Conservation (phyloP, 2,329 filamentous ascomycete genomes). For the Calonectria henricotiae region DNA sequence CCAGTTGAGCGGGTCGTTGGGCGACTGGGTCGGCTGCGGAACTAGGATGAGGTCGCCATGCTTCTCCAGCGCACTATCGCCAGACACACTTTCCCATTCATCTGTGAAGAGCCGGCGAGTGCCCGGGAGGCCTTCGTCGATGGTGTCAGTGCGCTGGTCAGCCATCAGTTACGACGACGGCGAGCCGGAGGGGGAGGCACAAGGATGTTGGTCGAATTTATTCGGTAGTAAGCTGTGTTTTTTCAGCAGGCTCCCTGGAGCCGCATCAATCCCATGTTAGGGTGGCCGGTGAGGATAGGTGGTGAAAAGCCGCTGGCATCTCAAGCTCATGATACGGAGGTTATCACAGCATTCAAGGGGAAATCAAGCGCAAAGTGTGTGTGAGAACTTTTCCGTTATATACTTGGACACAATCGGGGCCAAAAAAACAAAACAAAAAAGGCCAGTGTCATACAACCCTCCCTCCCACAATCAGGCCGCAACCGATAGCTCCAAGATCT, state of each 20-base stretch:
- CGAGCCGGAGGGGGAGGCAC: neutral
- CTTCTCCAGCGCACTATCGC: constrained; percentile 50
- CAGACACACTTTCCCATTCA: constrained; percentile 50
- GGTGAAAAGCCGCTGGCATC: constrained; percentile 19
- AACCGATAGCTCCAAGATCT: constrained; percentile 8
- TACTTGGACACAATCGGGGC: neutral
- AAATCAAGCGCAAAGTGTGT: neutral
- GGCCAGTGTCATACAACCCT: constrained; percentile 5
- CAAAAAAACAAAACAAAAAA: neutral
- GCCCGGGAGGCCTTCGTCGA: constrained; percentile 53
- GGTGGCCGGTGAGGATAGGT: constrained; percentile 30
- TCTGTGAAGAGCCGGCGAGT: constrained; percentile 53
- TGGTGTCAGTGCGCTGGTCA: constrained; percentile 41
- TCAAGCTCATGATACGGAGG: constrained; percentile 32
- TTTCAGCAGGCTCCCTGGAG: constrained; percentile 29
- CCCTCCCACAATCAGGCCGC: constrained; percentile 28
- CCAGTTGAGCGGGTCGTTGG: constrained; percentile 71
- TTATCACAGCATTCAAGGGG: neutral
- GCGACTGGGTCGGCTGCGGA: constrained; percentile 69
- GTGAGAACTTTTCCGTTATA: constrained; percentile 4
- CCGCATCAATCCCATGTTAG: constrained; percentile 31
- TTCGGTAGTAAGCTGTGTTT: neutral
- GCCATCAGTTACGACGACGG: constrained; percentile 42
- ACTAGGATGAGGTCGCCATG: constrained; percentile 67
- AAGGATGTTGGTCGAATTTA: neutral